Conservation (phyloP, 1,284 basidiomycete species). For the Psilocybe mexicana region DNA sequence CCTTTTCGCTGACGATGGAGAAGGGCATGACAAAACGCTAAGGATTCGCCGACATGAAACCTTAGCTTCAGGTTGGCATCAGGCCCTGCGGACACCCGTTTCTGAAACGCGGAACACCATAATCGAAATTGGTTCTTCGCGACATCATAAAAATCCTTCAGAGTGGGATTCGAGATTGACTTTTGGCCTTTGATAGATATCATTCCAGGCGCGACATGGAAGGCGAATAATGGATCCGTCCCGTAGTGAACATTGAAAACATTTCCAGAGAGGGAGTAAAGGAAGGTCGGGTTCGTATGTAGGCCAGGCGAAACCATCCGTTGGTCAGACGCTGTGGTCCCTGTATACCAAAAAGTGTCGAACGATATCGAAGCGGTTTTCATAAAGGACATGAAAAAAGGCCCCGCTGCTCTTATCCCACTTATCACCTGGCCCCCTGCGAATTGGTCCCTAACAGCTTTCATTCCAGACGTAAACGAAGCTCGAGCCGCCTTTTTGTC, state of each 20-base stretch:
- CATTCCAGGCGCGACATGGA: slow-evolving; percentile 46
- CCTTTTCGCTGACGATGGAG: slow-evolving; percentile 13
- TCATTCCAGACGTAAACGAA: slow-evolving; percentile 20
- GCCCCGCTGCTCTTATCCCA: slow-evolving; percentile 36
- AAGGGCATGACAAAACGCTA: slow-evolving; percentile 34
- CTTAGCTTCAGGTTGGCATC: slow-evolving; percentile 28
- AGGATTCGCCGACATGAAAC: slow-evolving; percentile 38
- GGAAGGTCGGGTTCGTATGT: slow-evolving; percentile 49
- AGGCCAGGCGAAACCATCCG: slow-evolving; percentile 26
- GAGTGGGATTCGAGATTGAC: slow-evolving; percentile 1
- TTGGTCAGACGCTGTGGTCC: slow-evolving; percentile 36
- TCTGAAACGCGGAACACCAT: slow-evolving; percentile 38
- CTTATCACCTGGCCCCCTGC: neutral
- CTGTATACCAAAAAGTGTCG: slow-evolving; percentile 45
- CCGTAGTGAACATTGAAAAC: slow-evolving; percentile 48
- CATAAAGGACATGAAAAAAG: slow-evolving; percentile 30
- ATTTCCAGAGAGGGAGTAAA: slow-evolving; percentile 31
- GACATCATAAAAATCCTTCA: slow-evolving; percentile 28
- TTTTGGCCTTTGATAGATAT: slow-evolving; percentile 22
- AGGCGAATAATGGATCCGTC: slow-evolving; percentile 44
- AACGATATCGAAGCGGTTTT: slow-evolving; percentile 7
- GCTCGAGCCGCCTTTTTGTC: slow-evolving; percentile 16
- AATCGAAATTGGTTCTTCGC: slow-evolving; percentile 36
- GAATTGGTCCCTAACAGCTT: slow-evolving; percentile 1
- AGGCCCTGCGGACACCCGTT: slow-evolving; percentile 7